Evolutionary conservation across 2,329 filamentous ascomycete species (phyloP).

Genomic region (Microcyclospora pomicola): DNA sequence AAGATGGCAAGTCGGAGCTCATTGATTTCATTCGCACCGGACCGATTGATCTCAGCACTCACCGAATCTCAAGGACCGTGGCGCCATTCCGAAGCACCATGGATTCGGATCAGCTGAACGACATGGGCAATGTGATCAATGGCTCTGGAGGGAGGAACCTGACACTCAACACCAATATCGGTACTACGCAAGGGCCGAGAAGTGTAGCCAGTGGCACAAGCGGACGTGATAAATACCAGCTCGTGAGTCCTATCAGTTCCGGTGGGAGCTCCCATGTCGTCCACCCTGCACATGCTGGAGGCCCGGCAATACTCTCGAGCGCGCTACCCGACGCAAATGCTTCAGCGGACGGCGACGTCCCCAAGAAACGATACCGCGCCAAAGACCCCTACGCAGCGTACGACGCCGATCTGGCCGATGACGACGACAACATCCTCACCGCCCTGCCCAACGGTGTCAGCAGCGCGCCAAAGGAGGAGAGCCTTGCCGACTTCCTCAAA

Average conservation of each 20-base stretch:
- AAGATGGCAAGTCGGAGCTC: slow-evolving; percentile 65
- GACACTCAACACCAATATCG: not conserved
- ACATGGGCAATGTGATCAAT: slow-evolving; percentile 27
- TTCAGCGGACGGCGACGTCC: not conserved
- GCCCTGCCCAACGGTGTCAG: slow-evolving; percentile 26
- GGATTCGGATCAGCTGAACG: slow-evolving; percentile 65
- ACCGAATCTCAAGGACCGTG: slow-evolving; percentile 66
- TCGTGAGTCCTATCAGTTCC: not conserved
- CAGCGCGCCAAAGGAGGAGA: slow-evolving; percentile 40
- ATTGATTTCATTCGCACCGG: slow-evolving; percentile 93
- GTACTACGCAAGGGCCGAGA: not conserved
- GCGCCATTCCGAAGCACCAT: slow-evolving; percentile 75
- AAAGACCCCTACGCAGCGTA: slow-evolving; percentile 69
- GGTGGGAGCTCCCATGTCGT: too few species aligned
- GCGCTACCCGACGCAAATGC: not conserved
- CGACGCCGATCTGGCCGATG: slow-evolving; percentile 48
- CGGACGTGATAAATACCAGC: not conserved
- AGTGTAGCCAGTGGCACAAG: not conserved
- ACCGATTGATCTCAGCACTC: slow-evolving; percentile 42
- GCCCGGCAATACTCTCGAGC: slow-evolving; percentile 5
- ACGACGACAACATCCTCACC: slow-evolving; percentile 42
- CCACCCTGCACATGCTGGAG: slow-evolving; percentile 8
- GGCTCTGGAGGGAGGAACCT: slow-evolving; percentile 18
- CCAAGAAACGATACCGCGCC: slow-evolving; percentile 54
- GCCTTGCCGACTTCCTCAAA: slow-evolving; percentile 58